Evolutionary conservation across 2,329 filamentous ascomycete species (phyloP), one percentile per base, ranked within the genome.

Genomic region (Epichloe aotearoae): DNA sequence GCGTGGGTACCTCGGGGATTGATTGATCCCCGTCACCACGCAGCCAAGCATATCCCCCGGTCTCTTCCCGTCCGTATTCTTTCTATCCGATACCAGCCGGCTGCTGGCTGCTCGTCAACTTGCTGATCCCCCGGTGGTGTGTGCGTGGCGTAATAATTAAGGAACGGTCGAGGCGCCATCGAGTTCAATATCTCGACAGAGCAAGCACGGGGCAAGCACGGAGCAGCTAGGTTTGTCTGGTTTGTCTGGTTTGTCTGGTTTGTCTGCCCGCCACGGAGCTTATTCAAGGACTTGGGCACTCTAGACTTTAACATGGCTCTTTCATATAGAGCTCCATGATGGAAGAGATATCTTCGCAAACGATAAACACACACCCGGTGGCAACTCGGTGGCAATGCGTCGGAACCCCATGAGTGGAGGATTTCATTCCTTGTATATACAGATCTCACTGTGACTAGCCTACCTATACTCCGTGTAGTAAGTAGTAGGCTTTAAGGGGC

Each of bases 1-100:
- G 33, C 41, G 6, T 30, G 41, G 63, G 55, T 57, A 62, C 59
- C 59, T 60, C 53, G 58, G 55, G 59, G 57, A 23, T 23, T 23
- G 23, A 23, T 23, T 60, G 58, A 54, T 59, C 47, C n/a, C 45
- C 40, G 17, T 41, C 44, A 30, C 5, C 46, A 33, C 7, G 46
- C 4, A 34, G 20, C 38, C 47, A 43, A 43, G 15, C 42, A 17
- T 11, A 15, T 26, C 20, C 39, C 19, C 17, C 23, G 2, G 14
- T n/a, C 34, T 19, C 14, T 38, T 30, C n/a, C 15, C 23, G 20
- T n/a, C 46, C 8, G 26, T 26, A 7, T 33, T 17, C 26, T 15
- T 40, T 37, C 19, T n/a, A 6, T 44, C 42, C 26, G 42, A 44
- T 33, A 44, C 42, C 26, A 33, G n/a, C 42, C 15, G 42, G 42